Evolutionary conservation across 345 rosid species (phyloP).

Genomic region (Euphorbia peplus): DNA sequence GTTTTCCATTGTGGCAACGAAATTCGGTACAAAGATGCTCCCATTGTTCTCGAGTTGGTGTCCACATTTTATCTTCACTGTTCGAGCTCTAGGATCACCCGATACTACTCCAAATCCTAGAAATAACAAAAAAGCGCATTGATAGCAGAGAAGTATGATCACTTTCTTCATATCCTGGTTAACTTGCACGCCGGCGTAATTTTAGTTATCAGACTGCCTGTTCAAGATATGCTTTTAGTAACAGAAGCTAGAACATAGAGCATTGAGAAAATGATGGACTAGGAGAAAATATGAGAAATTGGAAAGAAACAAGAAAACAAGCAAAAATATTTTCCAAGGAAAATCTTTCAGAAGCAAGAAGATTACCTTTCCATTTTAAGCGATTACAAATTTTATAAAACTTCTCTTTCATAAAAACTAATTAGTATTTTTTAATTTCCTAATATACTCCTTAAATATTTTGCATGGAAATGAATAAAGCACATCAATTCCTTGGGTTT

Average conservation of each 20-base stretch:
- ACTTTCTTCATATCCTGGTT: constrained; percentile 26
- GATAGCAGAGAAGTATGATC: not conserved
- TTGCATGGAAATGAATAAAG: no score
- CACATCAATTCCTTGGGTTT: no score
- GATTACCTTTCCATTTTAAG: no score
- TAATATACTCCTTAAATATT: no score
- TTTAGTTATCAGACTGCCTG: constrained; percentile 14
- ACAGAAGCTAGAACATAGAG: not conserved
- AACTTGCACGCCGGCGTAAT: not conserved
- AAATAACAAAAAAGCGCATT: constrained; percentile 12
- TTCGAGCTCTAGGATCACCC: constrained; percentile 61
- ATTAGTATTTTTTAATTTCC: no score
- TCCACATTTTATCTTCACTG: constrained; percentile 42
- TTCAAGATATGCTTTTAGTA: constrained; percentile 3
- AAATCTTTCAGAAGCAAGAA: no score
- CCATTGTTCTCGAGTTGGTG: constrained; percentile 54
- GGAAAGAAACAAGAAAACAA: no score
- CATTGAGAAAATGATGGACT: not conserved
- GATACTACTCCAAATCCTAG: constrained; percentile 22
- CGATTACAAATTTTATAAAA: no score
- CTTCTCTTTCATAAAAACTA: no score
- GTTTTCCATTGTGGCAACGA: constrained; percentile 75
- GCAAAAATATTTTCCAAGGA: no score
- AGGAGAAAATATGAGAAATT: not conserved
- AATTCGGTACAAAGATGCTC: constrained; percentile 62